A percentile compares a stretch with the other conserved stretches of the same genome.
Evolutionary conservation across 2,329 filamentous ascomycete species (phyloP).

Genomic region (Uncinocarpus reesii): DNA sequence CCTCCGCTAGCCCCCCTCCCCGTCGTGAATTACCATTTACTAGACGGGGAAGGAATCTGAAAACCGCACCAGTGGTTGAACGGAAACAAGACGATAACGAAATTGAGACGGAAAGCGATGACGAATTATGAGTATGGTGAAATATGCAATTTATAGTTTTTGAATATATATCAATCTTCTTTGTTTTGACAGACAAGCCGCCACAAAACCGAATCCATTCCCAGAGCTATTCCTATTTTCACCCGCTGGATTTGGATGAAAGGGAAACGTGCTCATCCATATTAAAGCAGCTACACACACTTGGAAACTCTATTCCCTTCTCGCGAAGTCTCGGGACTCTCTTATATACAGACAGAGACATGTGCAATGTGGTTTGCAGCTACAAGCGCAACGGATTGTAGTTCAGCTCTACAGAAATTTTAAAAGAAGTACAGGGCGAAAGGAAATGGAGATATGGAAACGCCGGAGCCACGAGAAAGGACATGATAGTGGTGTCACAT

Average conservation of each 20-base stretch:
- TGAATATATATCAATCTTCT: neutral
- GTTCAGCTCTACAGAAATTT: slow-evolving; percentile 24
- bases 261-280: neutral
- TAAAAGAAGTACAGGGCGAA: slow-evolving; percentile 17
- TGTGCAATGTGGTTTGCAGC: neutral
- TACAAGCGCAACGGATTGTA: neutral
- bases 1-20: slow-evolving; percentile 27
- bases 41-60: slow-evolving; percentile 17
- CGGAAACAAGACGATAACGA: slow-evolving; percentile 14
- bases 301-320: neutral
- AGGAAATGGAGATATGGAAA: slow-evolving; percentile 20
- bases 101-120: slow-evolving; percentile 30
- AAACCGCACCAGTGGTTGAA: slow-evolving; percentile 7
- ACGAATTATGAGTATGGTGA: slow-evolving; percentile 28
- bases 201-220: neutral
- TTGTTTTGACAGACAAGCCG: neutral
- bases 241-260: neutral
- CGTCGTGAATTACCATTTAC: slow-evolving; percentile 36
- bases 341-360: slow-evolving; percentile 13
- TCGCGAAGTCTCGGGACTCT: slow-evolving; percentile 5
- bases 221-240: neutral
- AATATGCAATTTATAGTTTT: neutral
- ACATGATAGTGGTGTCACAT: slow-evolving; percentile 16
- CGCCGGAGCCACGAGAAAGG: slow-evolving; percentile 14
- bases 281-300: neutral